Base-by-base conservation (phyloP, 148 eudicot species). In the Vaccinium myrtillus region DNA sequence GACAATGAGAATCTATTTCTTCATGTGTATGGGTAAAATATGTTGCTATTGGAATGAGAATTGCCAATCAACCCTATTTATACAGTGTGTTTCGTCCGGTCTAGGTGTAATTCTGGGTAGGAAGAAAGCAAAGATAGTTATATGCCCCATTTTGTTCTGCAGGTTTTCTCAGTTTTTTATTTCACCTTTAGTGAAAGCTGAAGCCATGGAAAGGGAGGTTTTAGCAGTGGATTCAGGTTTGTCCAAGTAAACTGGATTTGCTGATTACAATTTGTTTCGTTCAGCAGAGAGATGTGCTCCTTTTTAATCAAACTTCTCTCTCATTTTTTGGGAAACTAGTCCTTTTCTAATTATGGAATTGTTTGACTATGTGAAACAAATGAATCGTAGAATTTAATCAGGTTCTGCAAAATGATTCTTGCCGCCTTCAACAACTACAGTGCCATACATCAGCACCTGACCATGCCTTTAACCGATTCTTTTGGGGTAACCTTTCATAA, bases 381-480 rank as follows among this genome's bases (percentile, higher is more conserved):
- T 85, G 56, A 80, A 77, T 61, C 19, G 13, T 81, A 96, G 99
- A 96, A 88, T 96, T 93, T 85, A 96, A 96, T 90, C 99, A 96
- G 90, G 95, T 88, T 88, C 83, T 94, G 91, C 99, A 96, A 90
- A 96, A 86, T 90, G 99, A 96, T 89, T 86, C 92, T 83, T 93
- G 98, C 82, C 99, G 99, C 58, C 98, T 94, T 87, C 98, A 96
- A 84, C 99, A 96, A 83, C 91, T 96, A 49, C 99, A 94, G 83
- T 96, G 99, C 86, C 94, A 94, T 90, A 96, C 99, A 54, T 89
- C 98, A 73, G 81, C 91, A 75, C 84, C 91, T 81, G 93, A 89
- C 80, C 99, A 96, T 87, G 91, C 98, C 83, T 92, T 91, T 75
- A 96, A 96, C 84, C 88, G 91, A 73, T 96, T 96, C 84, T 92